Evolutionary conservation across 176 grass and related monocot genomes (phyloP).

Genomic region (Rhynchospora tenuis): DNA sequence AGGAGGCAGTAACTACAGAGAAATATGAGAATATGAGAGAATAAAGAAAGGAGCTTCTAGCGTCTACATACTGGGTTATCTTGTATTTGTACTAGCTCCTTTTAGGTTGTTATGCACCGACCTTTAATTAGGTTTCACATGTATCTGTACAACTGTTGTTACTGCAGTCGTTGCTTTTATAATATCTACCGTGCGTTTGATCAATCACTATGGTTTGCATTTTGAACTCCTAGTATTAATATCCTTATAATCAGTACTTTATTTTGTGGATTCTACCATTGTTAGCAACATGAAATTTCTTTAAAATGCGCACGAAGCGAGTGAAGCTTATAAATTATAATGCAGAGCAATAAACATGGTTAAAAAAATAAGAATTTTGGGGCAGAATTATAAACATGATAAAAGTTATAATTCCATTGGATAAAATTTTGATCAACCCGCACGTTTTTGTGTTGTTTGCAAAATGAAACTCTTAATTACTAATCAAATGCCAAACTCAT

Average conservation of each 20-base stretch:
- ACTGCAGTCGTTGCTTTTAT: neutral
- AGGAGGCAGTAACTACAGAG: neutral
- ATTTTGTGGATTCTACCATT: no score
- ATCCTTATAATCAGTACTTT: no score
- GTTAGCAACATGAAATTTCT: no score
- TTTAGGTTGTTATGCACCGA: neutral
- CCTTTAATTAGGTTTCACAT: neutral
- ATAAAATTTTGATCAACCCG: no score
- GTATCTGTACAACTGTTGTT: slow-evolving; percentile 5
- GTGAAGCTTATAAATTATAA: no score
- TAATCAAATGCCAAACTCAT: neutral
- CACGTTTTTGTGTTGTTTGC: no score
- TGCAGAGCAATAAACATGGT: no score
- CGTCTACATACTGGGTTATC: neutral
- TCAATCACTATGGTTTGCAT: neutral
- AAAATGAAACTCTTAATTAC: no score
- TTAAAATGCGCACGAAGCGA: no score
- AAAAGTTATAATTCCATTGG: no score
- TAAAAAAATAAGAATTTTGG: no score
- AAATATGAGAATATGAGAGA: neutral
- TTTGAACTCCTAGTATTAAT: neutral
- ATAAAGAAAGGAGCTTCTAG: neutral
- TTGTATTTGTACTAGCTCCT: neutral
- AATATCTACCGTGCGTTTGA: neutral
- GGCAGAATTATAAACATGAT: no score